Evolutionary conservation across 164 flowering plant species (phyloP).

Genomic region (Macadamia integrifolia): DNA sequence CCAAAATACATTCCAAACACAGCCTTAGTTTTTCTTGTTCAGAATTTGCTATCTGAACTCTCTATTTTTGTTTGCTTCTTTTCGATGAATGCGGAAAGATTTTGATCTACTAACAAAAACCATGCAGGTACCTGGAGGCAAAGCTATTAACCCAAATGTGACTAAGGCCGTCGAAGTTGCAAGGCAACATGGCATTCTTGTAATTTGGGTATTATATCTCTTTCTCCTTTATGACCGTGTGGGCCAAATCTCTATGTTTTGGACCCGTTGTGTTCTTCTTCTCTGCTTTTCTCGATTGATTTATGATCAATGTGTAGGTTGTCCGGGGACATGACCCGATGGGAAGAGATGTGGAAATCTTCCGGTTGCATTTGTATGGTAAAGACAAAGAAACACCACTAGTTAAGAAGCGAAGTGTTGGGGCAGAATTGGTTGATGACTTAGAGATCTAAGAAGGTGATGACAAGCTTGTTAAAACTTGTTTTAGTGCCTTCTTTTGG

Average conservation of each 20-base stretch:
- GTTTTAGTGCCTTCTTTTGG: slow-evolving; percentile 86
- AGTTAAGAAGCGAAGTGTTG: slow-evolving; percentile 50
- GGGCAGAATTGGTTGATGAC: slow-evolving; percentile 83
- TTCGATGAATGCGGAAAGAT: slow-evolving; percentile 52
- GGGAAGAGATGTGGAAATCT: slow-evolving; percentile 90
- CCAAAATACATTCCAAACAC: too few species aligned
- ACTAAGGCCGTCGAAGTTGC: slow-evolving; percentile 61
- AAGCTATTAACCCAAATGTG: slow-evolving; percentile 70
- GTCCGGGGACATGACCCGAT: slow-evolving; percentile 87
- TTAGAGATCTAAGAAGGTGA: slow-evolving; percentile 66
- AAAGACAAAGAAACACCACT: slow-evolving; percentile 54
- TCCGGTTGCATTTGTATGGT: slow-evolving; percentile 60
- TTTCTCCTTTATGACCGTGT: too few species aligned
- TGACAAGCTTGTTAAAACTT: slow-evolving; percentile 84
- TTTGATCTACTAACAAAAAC: slow-evolving; percentile 44
- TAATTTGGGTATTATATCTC: slow-evolving; percentile 56
- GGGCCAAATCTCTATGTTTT: too few species aligned
- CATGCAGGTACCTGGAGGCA: slow-evolving; percentile 51
- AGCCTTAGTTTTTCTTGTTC: background rate
- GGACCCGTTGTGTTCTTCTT: background rate
- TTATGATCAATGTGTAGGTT: slow-evolving; percentile 42
- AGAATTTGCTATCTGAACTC: too few species aligned
- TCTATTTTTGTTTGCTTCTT: background rate
- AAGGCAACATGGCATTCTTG: slow-evolving; percentile 53
- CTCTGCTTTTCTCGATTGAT: too few species aligned